Percentiles rank a stretch among this genome's conserved stretches.
phyloP scores from a whole-genome alignment of 2,329 filamentous ascomycete species.

The Epichloe festucae region DNA sequence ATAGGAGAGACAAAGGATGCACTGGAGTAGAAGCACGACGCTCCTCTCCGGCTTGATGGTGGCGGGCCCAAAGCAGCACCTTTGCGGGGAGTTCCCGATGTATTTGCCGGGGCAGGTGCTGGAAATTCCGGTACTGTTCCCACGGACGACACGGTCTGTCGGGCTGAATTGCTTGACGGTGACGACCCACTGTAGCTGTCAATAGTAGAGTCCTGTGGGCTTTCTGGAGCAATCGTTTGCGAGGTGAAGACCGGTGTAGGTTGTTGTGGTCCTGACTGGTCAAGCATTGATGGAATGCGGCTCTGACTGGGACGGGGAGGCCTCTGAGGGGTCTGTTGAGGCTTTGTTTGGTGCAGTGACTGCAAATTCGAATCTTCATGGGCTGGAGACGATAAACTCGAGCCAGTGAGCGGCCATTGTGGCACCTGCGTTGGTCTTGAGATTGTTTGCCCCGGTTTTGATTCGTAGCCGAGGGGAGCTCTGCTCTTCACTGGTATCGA shows the following conservation, averaged over 20 bases:
- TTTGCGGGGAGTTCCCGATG: conserved; percentile 24
- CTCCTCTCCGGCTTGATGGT: conserved; percentile 45
- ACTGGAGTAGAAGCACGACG: conserved; percentile 52
- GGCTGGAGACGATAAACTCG: conserved; percentile 21
- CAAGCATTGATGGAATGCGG: conserved; percentile 44
- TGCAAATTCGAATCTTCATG: conserved; percentile 28
- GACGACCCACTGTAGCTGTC: conserved; percentile 27
- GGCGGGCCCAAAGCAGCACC: conserved; percentile 46
- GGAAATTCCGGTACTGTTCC: conserved; percentile 49
- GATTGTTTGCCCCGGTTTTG: conserved; percentile 21
- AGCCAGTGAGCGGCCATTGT: conserved; percentile 40
- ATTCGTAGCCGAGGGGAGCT: conserved; percentile 13
- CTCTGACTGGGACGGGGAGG: conserved; percentile 48
- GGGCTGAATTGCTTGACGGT: conserved; percentile 34
- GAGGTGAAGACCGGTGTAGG: conserved; percentile 37
- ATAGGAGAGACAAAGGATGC: conserved; percentile 59
- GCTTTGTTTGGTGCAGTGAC: conserved; percentile 35
- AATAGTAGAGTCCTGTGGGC: conserved; percentile 15
- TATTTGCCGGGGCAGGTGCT: conserved; percentile 21
- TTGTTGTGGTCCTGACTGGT: conserved; percentile 42
- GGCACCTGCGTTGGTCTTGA: conserved; percentile 38
- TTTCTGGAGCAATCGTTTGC: conserved; percentile 20
- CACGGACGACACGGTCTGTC: conserved; percentile 39
- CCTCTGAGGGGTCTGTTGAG: conserved; percentile 38
- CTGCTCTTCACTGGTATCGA: conserved; percentile 10